These are phyloP conservation scores for Excoecaria agallocha DNA, from an alignment of 345 rosid species.

Conservation along the genomic window DNA sequence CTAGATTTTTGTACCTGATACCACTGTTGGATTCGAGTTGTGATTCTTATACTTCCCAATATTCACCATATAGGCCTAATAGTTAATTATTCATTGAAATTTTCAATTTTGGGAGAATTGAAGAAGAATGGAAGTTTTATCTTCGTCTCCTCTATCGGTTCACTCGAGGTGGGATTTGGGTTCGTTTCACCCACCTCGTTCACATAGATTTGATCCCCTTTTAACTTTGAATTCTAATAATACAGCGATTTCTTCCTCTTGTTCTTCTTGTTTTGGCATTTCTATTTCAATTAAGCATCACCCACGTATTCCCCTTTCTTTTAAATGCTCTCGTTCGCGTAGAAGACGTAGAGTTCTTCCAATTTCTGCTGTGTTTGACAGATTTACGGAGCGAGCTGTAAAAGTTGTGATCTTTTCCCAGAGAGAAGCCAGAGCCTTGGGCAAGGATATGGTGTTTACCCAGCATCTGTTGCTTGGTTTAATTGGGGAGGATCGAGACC, in stretches of 20 bases:
- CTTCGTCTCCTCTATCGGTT: slow-evolving; percentile 53
- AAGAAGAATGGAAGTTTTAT: slow-evolving; percentile 48
- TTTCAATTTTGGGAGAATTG: background rate
- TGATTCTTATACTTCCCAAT: background rate
- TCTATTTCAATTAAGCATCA: slow-evolving; percentile 42
- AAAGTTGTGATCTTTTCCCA: slow-evolving; percentile 81
- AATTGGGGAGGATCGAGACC: slow-evolving; percentile 75
- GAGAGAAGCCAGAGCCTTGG: slow-evolving; percentile 70
- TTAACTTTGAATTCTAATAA: slow-evolving; percentile 20
- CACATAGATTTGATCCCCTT: slow-evolving; percentile 13
- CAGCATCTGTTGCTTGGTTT: slow-evolving; percentile 84
- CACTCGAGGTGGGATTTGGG: slow-evolving; percentile 41
- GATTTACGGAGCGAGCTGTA: slow-evolving; percentile 79
- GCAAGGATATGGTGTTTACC: slow-evolving; percentile 75
- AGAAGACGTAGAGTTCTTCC: slow-evolving; percentile 43
- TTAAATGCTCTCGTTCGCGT: slow-evolving; percentile 23
- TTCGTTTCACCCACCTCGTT: slow-evolving; percentile 23
- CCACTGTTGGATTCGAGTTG: background rate
- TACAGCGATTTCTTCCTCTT: slow-evolving; percentile 39
- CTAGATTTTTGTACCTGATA: slow-evolving; percentile 10
- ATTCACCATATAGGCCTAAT: background rate
- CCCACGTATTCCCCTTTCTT: slow-evolving; percentile 13
- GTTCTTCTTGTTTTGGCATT: slow-evolving; percentile 52
- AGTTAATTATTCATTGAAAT: background rate
- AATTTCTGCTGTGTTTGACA: slow-evolving; percentile 78